These are phyloP conservation scores for Talaromyces sp. DNA, from an alignment of 2,329 filamentous ascomycete genomes.

Conservation along the genomic window DNA sequence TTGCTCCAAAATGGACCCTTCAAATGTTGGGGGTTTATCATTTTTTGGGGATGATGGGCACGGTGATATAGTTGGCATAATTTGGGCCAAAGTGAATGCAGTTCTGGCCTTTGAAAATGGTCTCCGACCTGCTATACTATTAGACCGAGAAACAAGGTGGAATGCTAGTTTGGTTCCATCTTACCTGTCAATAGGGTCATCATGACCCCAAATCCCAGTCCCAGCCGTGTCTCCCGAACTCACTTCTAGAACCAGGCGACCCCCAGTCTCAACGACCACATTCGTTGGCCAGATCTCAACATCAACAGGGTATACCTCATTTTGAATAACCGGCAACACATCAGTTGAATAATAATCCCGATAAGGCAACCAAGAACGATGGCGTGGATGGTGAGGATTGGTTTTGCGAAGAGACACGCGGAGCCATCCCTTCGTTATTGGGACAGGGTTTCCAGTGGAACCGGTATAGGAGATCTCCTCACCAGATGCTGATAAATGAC, in stretches of 20 bases:
- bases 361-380: slow-evolving; percentile 49
- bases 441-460: slow-evolving; percentile 55
- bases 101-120: not conserved
- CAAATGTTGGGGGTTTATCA: no score
- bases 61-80: not conserved
- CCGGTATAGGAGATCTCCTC: slow-evolving; percentile 57
- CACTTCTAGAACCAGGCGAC: slow-evolving; percentile 14
- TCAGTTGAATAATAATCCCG: slow-evolving; percentile 48
- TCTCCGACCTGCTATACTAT: not conserved
- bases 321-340: slow-evolving; percentile 46
- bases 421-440: slow-evolving; percentile 56
- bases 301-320: slow-evolving; percentile 52
- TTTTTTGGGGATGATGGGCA: slow-evolving; percentile 5
- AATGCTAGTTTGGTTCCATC: no score
- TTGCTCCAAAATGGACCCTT: no score
- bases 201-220: not conserved
- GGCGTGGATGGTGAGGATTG: slow-evolving; percentile 43
- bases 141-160: not conserved
- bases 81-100: slow-evolving; percentile 3
- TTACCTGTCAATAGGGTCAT: slow-evolving; percentile 3
- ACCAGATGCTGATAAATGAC: slow-evolving; percentile 49
- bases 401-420: slow-evolving; percentile 52
- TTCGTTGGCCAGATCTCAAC: slow-evolving; percentile 42
- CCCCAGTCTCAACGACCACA: slow-evolving; percentile 28
- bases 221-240: slow-evolving; percentile 1